phyloP scores from a whole-genome alignment of 2,329 filamentous ascomycete species.

The Penicillium sp. region DNA sequence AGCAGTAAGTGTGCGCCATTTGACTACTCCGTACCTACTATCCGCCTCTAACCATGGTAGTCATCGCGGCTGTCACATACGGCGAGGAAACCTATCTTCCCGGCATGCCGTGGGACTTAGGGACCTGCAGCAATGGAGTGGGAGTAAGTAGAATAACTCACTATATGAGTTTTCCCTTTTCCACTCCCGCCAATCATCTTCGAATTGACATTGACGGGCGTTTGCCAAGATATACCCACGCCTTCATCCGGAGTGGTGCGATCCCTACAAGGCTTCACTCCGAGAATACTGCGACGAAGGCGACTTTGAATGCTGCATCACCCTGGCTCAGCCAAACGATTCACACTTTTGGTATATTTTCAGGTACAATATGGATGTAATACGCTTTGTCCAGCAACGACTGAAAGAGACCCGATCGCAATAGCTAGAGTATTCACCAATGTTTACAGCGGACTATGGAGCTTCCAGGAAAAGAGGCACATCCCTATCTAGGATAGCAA shows the following conservation, averaged over 20 bases:
- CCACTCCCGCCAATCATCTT: background rate
- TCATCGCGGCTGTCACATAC: constrained; percentile 20
- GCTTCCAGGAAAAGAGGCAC: background rate
- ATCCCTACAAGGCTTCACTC: constrained; percentile 6
- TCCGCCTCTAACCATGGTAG: background rate
- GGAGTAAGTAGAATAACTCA: constrained; percentile 12
- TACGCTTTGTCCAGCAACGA: constrained; percentile 13
- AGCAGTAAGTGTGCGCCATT: constrained; percentile 7
- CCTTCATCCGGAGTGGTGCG: constrained; percentile 15
- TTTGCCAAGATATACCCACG: constrained; percentile 14
- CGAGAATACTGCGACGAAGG: constrained; percentile 14
- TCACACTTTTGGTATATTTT: constrained; percentile 14
- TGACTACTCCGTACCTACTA: background rate
- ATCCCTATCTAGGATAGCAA: background rate
- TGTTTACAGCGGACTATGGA: background rate
- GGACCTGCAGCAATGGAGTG: constrained; percentile 17
- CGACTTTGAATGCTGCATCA: constrained; percentile 11
- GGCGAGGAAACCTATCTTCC: constrained; percentile 21
- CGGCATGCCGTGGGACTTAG: constrained; percentile 14
- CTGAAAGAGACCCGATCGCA: constrained; percentile 1
- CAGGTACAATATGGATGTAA: constrained; percentile 15
- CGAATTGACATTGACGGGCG: background rate
- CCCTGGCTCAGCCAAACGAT: background rate
- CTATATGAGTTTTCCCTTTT: background rate
- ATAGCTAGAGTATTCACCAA: background rate